Evolutionary conservation across 805 yeast genomes (phyloP), one percentile per base, ranked within the genome.

Genomic region (Candida vaughaniae): DNA sequence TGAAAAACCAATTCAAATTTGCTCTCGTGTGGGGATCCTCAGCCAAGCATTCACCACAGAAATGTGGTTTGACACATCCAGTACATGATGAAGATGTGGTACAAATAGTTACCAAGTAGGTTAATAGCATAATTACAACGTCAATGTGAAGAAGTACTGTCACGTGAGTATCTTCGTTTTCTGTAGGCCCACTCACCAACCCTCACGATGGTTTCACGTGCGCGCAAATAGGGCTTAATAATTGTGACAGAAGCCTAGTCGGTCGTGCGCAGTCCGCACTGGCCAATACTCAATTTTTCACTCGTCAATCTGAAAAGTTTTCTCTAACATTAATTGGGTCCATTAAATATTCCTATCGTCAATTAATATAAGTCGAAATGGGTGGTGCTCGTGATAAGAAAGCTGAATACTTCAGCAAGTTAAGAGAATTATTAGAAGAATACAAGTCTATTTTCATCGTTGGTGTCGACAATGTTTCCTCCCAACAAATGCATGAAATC

Each of bases 401-500:
- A 76, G 82, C 64, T 67, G 95, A 87, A 74, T 93, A 93, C 83
- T 93, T 93, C 78, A 61, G 80, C 69, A 93, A 88, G 77, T 86
- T 93, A 74, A 89, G 93, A 81, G 85, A 82, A 72, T 82, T 89
- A 70, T 80, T 93, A 66, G 95, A 86, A 73, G 95, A 89, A 73
- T 88, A 85, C 95, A 86, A 87, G 82, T 89, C 97, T 57, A 80
- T 91, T 80, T 93, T 93, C 91, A 73, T 93, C 59, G 98, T 93
- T 68, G 98, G 98, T 76, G 97, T 93, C 61, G 99, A 93, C 80
- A 93, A 93, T 81, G 99, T 93, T 69, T 87, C 98, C 55, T 93
- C 99, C 59, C 99, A 93, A 81, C 99, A 93, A 79, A 90, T 93
- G 96, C 99, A 93, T 79, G 95, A 93, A 82, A 81, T 89, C 79